Evolutionary conservation across 2,329 filamentous ascomycete species (phyloP).

Genomic region (Lasiodiplodia citricola): DNA sequence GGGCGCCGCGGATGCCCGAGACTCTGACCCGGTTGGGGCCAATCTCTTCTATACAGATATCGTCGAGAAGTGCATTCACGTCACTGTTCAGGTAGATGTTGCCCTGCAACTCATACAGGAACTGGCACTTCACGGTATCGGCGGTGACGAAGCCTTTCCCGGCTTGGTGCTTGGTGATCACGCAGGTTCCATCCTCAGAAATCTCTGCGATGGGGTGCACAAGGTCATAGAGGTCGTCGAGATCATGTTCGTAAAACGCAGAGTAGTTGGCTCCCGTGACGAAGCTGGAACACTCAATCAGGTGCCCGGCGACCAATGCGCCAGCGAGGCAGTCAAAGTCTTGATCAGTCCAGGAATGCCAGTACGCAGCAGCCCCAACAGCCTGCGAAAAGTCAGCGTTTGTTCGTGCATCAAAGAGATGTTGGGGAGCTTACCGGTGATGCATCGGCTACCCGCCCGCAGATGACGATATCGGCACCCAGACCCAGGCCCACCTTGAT

Average conservation of each 20-base stretch:
- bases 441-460: slow-evolving; percentile 41
- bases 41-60: slow-evolving; percentile 40
- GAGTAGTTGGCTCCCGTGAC: slow-evolving; percentile 62
- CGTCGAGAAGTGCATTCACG: slow-evolving; percentile 48
- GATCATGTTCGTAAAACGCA: slow-evolving; percentile 54
- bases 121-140: slow-evolving; percentile 46
- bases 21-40: slow-evolving; percentile 43
- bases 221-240: slow-evolving; percentile 51
- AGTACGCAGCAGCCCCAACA: slow-evolving; percentile 63
- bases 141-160: slow-evolving; percentile 37
- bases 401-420: no score
- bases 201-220: slow-evolving; percentile 59
- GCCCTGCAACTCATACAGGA: slow-evolving; percentile 57
- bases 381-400: not conserved
- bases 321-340: slow-evolving; percentile 59
- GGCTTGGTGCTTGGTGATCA: slow-evolving; percentile 55
- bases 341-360: slow-evolving; percentile 58
- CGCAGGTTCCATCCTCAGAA: slow-evolving; percentile 49
- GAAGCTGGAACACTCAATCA: slow-evolving; percentile 62
- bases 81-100: slow-evolving; percentile 53
- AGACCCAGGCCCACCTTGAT: slow-evolving; percentile 39
- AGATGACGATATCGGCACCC: slow-evolving; percentile 44
- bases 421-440: slow-evolving; percentile 41
- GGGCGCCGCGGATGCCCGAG: slow-evolving; percentile 45
- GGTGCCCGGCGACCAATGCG: slow-evolving; percentile 57